Evolutionary conservation across 2,329 filamentous ascomycete genomes (phyloP).

Genomic region (Colletotrichum sp.): DNA sequence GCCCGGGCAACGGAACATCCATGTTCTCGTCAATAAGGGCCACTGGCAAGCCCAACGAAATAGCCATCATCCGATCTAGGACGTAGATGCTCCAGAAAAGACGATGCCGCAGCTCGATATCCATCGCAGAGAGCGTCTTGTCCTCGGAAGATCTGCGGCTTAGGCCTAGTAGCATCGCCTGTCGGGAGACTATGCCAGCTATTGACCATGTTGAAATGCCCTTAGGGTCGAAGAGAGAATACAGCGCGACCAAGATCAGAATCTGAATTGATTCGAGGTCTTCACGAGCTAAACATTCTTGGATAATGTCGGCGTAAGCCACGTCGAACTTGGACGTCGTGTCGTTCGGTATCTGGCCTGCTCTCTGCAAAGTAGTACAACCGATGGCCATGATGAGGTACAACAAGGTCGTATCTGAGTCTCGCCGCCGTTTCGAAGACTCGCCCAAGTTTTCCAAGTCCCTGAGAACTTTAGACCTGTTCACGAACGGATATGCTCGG

Average conservation of each 20-base stretch:
- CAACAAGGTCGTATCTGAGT: constrained; percentile 38
- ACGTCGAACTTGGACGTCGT: constrained; percentile 37
- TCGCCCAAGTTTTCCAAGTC: constrained; percentile 36
- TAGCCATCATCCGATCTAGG: constrained; percentile 49
- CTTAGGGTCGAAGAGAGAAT: constrained; percentile 47
- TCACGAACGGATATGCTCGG: constrained; percentile 49
- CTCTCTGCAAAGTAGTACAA: constrained; percentile 46
- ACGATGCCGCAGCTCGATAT: constrained; percentile 40
- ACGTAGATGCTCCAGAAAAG: constrained; percentile 52
- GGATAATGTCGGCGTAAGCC: constrained; percentile 43
- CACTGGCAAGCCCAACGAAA: constrained; percentile 43
- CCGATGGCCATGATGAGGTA: constrained; percentile 53
- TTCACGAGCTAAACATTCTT: constrained; percentile 41
- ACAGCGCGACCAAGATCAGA: constrained; percentile 44
- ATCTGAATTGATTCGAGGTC: constrained; percentile 44
- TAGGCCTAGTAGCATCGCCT: constrained; percentile 43
- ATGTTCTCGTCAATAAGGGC: constrained; percentile 43
- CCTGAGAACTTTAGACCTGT: constrained; percentile 37
- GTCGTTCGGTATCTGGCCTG: constrained; percentile 42
- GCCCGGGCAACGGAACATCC: constrained; percentile 45
- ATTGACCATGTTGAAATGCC: constrained; percentile 45
- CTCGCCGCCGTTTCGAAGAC: constrained; percentile 26
- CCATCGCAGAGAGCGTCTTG: constrained; percentile 27
- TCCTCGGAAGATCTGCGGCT: constrained; percentile 35
- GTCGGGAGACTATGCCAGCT: constrained; percentile 42